Evolutionary conservation across 208 protist species (phyloP).

Genomic region (Entamoeba nuttalli): DNA sequence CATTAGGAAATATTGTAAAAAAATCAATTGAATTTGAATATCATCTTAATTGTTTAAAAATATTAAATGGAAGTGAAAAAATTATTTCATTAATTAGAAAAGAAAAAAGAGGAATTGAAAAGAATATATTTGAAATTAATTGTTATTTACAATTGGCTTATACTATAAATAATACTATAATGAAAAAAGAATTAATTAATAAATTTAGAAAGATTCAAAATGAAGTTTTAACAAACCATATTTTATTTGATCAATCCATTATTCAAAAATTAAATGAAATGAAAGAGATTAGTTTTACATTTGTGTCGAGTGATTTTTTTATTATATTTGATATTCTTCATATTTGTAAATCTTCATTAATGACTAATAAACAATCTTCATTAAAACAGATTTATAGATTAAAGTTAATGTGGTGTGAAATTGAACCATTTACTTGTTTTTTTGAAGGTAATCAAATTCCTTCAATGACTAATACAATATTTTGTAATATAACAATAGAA

Average conservation of each 20-base stretch:
- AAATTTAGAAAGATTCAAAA: background rate
- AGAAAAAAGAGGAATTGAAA: background rate
- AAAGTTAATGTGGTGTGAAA: background rate
- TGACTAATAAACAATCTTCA: background rate
- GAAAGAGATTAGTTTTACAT: background rate
- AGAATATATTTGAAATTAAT: background rate
- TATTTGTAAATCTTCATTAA: background rate
- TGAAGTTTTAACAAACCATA: background rate
- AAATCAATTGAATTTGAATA: background rate
- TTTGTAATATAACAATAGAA: background rate
- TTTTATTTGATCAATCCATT: background rate
- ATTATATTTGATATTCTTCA: background rate
- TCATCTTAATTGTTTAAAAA: background rate
- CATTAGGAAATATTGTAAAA: background rate
- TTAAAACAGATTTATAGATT: background rate
- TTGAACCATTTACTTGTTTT: background rate
- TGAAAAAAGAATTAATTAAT: background rate
- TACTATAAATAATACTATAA: background rate
- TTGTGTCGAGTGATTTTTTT: background rate
- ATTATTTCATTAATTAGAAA: background rate
- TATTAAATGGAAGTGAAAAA: background rate
- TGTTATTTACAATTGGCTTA: background rate
- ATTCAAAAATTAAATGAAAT: background rate
- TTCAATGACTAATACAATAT: background rate
- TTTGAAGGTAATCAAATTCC: background rate